Evolutionary conservation across 2,329 filamentous ascomycete genomes (phyloP), one percentile per base, ranked within the genome.

Genomic region (Alternaria burnsii): DNA sequence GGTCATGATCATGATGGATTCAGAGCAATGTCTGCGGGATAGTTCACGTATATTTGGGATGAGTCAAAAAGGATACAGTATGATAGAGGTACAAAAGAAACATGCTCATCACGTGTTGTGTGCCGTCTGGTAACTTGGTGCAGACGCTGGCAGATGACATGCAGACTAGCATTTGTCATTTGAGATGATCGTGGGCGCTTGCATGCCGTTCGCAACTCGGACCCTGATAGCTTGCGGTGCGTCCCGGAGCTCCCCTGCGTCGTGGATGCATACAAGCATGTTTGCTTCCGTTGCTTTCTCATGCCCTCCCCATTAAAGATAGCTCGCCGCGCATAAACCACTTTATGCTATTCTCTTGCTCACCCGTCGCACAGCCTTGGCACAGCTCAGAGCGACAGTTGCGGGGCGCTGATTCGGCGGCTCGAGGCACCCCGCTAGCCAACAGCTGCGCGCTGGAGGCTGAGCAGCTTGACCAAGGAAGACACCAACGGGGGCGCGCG

Each of bases 381-480:
- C 62, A 60, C 62, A 55, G 42, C 22, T 34, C 43, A 48, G 53
- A 43, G 51, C 46, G 30, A 43, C 43, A n/a, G 47, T 34, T 46
- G 60, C 63, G 61, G 64, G 68, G 60, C 60, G 62, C 58, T 71
- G 65, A 65, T 72, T 69, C 62, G 70, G 69, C 70, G 66, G 68
- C 69, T 74, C 65, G 46, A 65, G 52, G 63, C 65, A 70, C 72
- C 70, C 72, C 74, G 65, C 74, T 71, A 72, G 61, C 63, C 67
- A 71, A 65, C 71, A 71, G 66, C 70, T 72, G 60, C 59, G 51
- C 56, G 58, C 65, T 60, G 66, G 72, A 75, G 71, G 74, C 73
- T 76, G 74, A 75, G 74, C 71, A 73, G 67, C 72, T 71, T 67
- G 62, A 65, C 64, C 50, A 53, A 54, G 52, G 52, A 44, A 52